A percentile compares a stretch with the other conserved stretches of the same genome.
Evolutionary conservation across 108 stramenopile genomes (phyloP).

Genomic region (Aurantiochytrium sp.): DNA sequence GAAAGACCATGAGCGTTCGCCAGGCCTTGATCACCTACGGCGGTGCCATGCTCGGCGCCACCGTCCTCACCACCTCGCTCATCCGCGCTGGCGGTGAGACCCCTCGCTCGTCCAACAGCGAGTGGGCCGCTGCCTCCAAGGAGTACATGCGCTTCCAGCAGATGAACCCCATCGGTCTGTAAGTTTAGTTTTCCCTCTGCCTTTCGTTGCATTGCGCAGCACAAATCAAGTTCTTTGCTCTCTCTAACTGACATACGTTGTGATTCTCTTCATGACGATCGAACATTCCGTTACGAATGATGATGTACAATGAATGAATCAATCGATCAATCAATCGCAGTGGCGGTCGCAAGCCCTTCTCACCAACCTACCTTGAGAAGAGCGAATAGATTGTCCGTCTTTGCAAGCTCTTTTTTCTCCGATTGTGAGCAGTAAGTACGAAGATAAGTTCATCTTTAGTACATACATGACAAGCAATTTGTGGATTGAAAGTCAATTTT

Average conservation of each 20-base stretch:
- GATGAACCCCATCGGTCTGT: constrained; percentile 27
- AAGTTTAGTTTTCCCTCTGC: neutral
- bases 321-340: neutral
- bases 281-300: neutral
- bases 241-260: neutral
- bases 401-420: too few species aligned
- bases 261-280: neutral
- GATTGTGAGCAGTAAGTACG: too few species aligned
- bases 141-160: constrained; percentile 24
- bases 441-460: too few species aligned
- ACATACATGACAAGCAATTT: too few species aligned
- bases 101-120: neutral
- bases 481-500: too few species aligned
- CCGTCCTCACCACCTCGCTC: neutral
- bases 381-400: neutral
- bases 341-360: neutral
- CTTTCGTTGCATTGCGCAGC: too few species aligned
- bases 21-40: neutral
- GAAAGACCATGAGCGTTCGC: neutral
- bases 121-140: constrained; percentile 18
- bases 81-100: neutral
- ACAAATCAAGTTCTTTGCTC: too few species aligned
- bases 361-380: neutral
- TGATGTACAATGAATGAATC: neutral
- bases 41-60: neutral